Evolutionary conservation across 2,329 filamentous ascomycete species (phyloP).

Genomic region (Aspergillus japonicus): DNA sequence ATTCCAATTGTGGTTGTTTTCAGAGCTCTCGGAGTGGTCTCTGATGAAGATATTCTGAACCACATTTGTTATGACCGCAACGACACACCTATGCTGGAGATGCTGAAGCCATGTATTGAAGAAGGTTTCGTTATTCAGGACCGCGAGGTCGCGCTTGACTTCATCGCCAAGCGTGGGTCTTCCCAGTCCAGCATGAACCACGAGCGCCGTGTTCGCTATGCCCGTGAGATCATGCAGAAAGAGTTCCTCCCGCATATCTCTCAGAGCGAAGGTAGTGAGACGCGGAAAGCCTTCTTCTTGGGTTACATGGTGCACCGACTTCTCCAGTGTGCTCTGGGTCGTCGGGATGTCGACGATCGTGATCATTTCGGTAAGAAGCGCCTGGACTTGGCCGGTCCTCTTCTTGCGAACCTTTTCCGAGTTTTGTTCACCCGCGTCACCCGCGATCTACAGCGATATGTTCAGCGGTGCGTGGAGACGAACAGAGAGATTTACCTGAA

Average conservation of each 20-base stretch:
- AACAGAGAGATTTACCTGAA: constrained; percentile 87
- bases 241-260: constrained; percentile 96
- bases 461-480: constrained; percentile 87
- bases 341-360: constrained; percentile 91
- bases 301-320: constrained; percentile 99
- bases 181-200: constrained; percentile 68
- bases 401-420: constrained; percentile 95
- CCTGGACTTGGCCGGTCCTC: constrained; percentile 86
- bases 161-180: constrained; percentile 87
- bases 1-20: constrained; percentile 95
- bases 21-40: constrained; percentile 90
- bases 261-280: constrained; percentile 90
- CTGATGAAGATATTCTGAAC: constrained; percentile 95
- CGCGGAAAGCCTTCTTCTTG: constrained; percentile 93
- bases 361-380: constrained; percentile 99
- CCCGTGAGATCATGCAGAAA: constrained; percentile 92
- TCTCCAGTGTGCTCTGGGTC: constrained; percentile 86
- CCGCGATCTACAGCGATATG: constrained; percentile 83
- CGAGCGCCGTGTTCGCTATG: constrained; percentile 87
- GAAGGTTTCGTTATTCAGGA: constrained; percentile 97
- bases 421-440: constrained; percentile 88
- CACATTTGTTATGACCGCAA: constrained; percentile 95
- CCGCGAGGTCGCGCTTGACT: constrained; percentile 88
- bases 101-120: constrained; percentile 94
- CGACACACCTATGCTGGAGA: constrained; percentile 96